Percentiles rank a stretch among this genome's conserved stretches.
phyloP scores from a whole-genome alignment of 163 green algal genomes.

The Chloromonas sp. region DNA sequence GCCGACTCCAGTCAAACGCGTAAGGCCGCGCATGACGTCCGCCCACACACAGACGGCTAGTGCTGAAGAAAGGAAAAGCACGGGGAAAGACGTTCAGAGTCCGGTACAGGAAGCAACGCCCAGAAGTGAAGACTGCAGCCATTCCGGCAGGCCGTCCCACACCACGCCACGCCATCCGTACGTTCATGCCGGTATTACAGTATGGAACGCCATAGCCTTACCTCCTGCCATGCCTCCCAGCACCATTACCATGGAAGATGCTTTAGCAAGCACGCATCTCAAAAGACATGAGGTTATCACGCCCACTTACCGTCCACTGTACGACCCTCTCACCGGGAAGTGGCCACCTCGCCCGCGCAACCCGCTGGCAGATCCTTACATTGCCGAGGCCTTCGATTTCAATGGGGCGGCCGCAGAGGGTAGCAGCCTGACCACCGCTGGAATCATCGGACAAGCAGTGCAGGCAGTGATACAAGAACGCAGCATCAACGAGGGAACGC shows the following conservation, averaged over 20 bases:
- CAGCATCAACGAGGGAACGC: no score
- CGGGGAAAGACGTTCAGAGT: no score
- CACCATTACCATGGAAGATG: not conserved
- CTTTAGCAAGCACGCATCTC: not conserved
- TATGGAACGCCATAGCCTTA: not conserved
- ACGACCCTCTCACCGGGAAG: not conserved
- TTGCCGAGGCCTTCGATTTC: not conserved
- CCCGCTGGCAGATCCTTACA: not conserved
- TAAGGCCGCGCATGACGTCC: not conserved
- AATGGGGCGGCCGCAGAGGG: not conserved
- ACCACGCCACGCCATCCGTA: not conserved
- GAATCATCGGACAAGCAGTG: not conserved
- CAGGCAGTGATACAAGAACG: no score
- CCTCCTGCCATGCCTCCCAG: not conserved
- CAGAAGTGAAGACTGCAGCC: no score
- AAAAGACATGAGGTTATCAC: not conserved
- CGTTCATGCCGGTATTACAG: not conserved
- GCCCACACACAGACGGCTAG: not conserved
- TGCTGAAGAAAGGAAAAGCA: not conserved
- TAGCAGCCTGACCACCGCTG: not conserved
- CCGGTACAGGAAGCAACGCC: no score
- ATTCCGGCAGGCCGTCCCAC: no score
- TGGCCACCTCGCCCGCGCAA: not conserved
- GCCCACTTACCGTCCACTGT: not conserved
- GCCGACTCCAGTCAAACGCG: not conserved